Percentiles rank a stretch among this genome's conserved stretches.
Conservation (phyloP, 2,329 filamentous ascomycete genomes). For the Drechslerella dactyloides region DNA sequence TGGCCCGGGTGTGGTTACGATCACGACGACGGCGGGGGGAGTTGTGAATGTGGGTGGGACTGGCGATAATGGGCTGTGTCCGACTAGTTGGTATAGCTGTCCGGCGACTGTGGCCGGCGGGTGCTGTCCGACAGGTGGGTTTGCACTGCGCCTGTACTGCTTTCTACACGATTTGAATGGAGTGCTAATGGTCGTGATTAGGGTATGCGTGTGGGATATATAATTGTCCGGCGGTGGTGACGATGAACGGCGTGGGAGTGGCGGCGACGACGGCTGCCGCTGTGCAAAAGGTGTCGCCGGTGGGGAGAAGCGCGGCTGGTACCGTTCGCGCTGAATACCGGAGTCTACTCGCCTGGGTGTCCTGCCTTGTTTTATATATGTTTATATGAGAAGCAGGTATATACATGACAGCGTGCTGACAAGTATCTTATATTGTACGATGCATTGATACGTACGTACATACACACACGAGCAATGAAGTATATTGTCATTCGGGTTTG, state of each 20-base stretch:
- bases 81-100: constrained; percentile 27
- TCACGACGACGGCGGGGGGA: constrained; percentile 11
- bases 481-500: not conserved
- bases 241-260: constrained; percentile 19
- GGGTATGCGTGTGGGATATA: constrained; percentile 40
- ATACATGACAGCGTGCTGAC: too few relatives aligned
- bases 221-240: constrained; percentile 34
- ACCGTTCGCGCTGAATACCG: constrained; percentile 1
- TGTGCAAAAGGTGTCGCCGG: constrained; percentile 35
- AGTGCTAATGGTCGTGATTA: too few relatives aligned
- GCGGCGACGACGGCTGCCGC: constrained; percentile 27
- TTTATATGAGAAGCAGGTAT: constrained; percentile 3
- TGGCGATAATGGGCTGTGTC: constrained; percentile 27
- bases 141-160: not conserved
- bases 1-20: constrained; percentile 9
- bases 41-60: not conserved
- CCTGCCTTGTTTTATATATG: not conserved
- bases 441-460: too few relatives aligned
- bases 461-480: not conserved
- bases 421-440: too few relatives aligned
- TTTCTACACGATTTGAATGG: not conserved
- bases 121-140: constrained; percentile 45
- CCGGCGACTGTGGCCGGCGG: constrained; percentile 27
- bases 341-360: constrained; percentile 1
- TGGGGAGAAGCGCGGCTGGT: constrained; percentile 11